Base-by-base conservation (phyloP, 495 filamentous ascomycete genomes). In the Aspergillus saccharolyticus region DNA sequence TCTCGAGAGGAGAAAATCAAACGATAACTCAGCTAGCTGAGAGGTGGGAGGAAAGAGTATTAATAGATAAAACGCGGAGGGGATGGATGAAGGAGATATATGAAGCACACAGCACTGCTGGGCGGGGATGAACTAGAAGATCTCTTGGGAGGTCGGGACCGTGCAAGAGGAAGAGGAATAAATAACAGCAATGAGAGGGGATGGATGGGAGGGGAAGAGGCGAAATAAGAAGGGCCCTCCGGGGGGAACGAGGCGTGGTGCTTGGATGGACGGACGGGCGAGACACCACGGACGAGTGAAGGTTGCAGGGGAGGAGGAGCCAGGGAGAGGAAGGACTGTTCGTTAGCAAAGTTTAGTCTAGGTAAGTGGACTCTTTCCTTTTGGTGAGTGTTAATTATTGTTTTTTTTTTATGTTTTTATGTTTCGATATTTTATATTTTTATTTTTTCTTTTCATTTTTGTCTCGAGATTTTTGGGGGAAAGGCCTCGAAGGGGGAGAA, bases 81-180 rank as follows among this genome's bases (percentile, higher is more conserved):
- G 43, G 51, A 53, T 28, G 49, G 44, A 61, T 49, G 46, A 58
- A 59, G 47, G 57, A 62, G 14, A 39, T 39, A 39, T 39, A 39
- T 63, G 57, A 63, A 58, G 54, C 59, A 63, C 67, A 60, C 67
- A 73, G 67, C 70, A 64, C 72, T 64, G 70, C 67, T 73, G 65
- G 60, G 61, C 53, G 54, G n/a, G n/a, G 58, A 55, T 66, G 57
- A 63, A 60, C 52, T 28, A 60, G 58, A 33, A 53, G 25, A n/a
- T 28, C 24, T 50, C 51, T 28, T 55, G 45, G 48, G 55, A 30
- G 39, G 43, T 19, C 16, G 22, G 56, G 54, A 57, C 53, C 46
- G 56, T 53, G 55, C 43, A 55, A 63, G 55, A 60, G 58, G 67
- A 64, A 59, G 60, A 53, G 61, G 59, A 62, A 49, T 54, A 61